Conservation (phyloP, 768 basidiomycete genomes). For the Mycena indigotica region DNA sequence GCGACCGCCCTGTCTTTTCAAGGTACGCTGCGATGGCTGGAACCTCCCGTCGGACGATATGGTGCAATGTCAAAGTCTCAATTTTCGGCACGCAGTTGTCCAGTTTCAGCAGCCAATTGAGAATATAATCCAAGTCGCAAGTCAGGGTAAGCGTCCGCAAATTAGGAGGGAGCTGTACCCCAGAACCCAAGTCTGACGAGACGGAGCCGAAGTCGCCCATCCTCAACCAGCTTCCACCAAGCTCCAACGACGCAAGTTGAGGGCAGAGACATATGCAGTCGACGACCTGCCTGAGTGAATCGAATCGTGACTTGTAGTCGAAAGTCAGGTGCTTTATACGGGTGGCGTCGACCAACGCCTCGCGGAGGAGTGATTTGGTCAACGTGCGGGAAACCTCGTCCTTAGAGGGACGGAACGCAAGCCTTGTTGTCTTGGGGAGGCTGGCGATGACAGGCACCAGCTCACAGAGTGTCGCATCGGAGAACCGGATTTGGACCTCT, state of each 20-base stretch:
- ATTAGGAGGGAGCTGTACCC: neutral
- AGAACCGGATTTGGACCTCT: conserved; percentile 10
- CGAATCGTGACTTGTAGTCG: conserved; percentile 18
- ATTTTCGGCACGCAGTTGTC: conserved; percentile 5
- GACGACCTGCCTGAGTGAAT: conserved; percentile 14
- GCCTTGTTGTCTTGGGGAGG: neutral
- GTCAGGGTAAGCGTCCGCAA: conserved; percentile 15
- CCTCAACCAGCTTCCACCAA: conserved; percentile 19
- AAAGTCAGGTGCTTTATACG: conserved; percentile 9
- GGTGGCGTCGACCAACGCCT: neutral
- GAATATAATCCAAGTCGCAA: conserved; percentile 17
- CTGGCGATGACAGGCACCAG: conserved; percentile 2
- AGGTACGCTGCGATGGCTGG: conserved; percentile 7
- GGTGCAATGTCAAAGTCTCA: conserved; percentile 2
- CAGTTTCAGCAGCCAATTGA: conserved; percentile 12
- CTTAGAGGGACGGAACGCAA: conserved; percentile 1
- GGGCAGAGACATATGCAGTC: conserved; percentile 12
- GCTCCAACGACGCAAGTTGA: conserved; percentile 15
- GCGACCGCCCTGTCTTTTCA: neutral
- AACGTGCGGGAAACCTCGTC: conserved; percentile 3
- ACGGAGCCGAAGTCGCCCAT: neutral
- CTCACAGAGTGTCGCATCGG: neutral
- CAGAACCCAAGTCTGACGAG: neutral
- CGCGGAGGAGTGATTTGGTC: conserved; percentile 2
- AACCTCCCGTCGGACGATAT: conserved; percentile 12